These are phyloP conservation scores for Tolypocladium endophyticum DNA, from an alignment of 2,329 filamentous ascomycete species.

Conservation along the genomic window DNA sequence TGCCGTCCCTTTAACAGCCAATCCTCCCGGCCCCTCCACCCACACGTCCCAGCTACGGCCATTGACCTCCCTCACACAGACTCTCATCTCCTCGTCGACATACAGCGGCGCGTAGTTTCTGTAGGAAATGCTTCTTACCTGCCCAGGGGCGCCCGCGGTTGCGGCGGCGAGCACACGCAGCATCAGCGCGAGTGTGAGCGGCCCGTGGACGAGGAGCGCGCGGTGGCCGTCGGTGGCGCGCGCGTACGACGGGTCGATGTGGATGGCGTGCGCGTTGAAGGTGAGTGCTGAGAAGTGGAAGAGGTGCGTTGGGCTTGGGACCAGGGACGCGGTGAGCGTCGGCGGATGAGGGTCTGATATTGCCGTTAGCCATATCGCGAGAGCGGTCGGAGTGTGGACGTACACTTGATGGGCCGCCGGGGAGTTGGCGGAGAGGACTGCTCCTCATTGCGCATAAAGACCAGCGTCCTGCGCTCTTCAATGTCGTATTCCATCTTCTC, in stretches of 20 bases:
- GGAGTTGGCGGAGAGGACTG: constrained; percentile 3
- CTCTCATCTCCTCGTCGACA: constrained; percentile 55
- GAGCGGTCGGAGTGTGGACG: constrained; percentile 1
- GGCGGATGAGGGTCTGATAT: constrained; percentile 21
- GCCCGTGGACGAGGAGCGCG: constrained; percentile 75
- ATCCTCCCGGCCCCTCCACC: constrained; percentile 49
- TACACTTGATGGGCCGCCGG: constrained; percentile 16
- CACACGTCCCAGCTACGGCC: constrained; percentile 47
- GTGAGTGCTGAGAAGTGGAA: constrained; percentile 88
- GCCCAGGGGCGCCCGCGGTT: constrained; percentile 4
- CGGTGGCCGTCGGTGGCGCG: constrained; percentile 62
- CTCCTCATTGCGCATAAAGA: constrained; percentile 35
- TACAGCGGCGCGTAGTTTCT: constrained; percentile 75
- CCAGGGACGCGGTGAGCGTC: constrained; percentile 39
- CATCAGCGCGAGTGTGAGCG: constrained; percentile 68
- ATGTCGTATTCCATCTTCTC: constrained; percentile 18
- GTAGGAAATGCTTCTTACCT: constrained; percentile 57
- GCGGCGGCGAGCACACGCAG: constrained; percentile 46
- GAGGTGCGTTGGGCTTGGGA: constrained; percentile 60
- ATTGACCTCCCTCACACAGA: constrained; percentile 47
- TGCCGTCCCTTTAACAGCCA: constrained; percentile 51
- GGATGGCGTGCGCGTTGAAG: constrained; percentile 87
- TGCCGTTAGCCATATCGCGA: background rate
- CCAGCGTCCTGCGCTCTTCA: constrained; percentile 38
- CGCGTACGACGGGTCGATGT: constrained; percentile 66